Percentiles rank a stretch among this genome's conserved stretches.
Evolutionary conservation across 768 basidiomycete species (phyloP).

Genomic region (Xerocomellus chrysenteron): DNA sequence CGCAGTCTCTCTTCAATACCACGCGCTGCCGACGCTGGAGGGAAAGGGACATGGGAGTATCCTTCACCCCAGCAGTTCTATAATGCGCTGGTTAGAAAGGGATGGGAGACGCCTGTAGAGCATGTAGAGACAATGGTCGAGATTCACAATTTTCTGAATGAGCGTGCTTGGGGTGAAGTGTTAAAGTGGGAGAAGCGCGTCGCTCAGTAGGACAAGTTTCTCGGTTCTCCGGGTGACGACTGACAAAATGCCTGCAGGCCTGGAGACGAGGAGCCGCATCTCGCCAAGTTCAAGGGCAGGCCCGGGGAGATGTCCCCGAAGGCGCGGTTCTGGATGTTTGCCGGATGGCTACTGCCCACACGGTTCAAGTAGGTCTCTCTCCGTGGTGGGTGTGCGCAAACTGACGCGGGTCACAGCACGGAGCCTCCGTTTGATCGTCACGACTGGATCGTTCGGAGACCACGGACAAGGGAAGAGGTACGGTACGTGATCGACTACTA

Average conservation of each 20-base stretch:
- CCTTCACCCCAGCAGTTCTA: slow-evolving; percentile 98
- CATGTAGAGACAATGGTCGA: slow-evolving; percentile 96
- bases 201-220: slow-evolving; percentile 21
- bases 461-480: slow-evolving; percentile 74
- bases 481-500: slow-evolving; percentile 99
- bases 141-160: slow-evolving; percentile 97
- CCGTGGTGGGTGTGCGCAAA: neutral
- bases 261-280: slow-evolving; percentile 60
- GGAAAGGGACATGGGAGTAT: slow-evolving; percentile 76
- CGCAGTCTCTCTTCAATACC: slow-evolving; percentile 87
- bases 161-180: slow-evolving; percentile 95
- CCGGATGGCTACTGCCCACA: slow-evolving; percentile 86
- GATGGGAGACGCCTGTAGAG: slow-evolving; percentile 96
- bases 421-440: slow-evolving; percentile 97
- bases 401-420: slow-evolving; percentile 46
- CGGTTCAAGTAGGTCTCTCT: slow-evolving; percentile 73
- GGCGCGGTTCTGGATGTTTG: slow-evolving; percentile 81
- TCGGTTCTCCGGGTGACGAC: neutral
- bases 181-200: slow-evolving; percentile 83
- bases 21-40: slow-evolving; percentile 42
- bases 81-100: slow-evolving; percentile 93
- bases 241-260: slow-evolving; percentile 36
- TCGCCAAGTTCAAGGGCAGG: slow-evolving; percentile 83
- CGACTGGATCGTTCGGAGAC: slow-evolving; percentile 92
- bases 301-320: slow-evolving; percentile 96